Percentiles rank a stretch among this genome's conserved stretches.
Evolutionary conservation across 2,329 filamentous ascomycete species (phyloP).

Genomic region (Fusarium musae): DNA sequence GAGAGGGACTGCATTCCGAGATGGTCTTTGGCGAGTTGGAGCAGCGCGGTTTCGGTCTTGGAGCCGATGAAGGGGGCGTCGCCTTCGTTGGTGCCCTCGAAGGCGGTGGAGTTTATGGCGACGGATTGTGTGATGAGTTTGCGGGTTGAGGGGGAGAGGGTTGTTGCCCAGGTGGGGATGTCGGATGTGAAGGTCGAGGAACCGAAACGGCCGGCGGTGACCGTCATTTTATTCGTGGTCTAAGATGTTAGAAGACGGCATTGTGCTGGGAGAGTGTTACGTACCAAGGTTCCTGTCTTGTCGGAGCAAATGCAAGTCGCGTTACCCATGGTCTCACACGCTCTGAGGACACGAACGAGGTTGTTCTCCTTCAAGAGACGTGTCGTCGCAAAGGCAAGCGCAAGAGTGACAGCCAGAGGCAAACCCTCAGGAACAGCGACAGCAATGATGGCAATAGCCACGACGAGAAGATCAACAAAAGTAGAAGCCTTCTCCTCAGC

Average conservation of each 20-base stretch:
- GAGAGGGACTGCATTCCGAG: constrained; percentile 74
- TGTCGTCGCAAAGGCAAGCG: constrained; percentile 80
- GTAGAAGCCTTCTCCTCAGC: constrained; percentile 81
- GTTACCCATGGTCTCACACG: constrained; percentile 85
- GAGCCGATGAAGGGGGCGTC: constrained; percentile 75
- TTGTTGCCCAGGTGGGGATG: constrained; percentile 27
- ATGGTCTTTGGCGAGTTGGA: constrained; percentile 73
- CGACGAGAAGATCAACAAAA: constrained; percentile 80
- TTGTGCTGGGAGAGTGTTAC: fast-evolving
- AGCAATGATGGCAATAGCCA: constrained; percentile 82
- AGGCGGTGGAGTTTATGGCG: constrained; percentile 76
- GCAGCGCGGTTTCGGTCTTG: constrained; percentile 80
- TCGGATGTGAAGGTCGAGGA: constrained; percentile 53
- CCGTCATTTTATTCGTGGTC: constrained; percentile 73
- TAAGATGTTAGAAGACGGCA: neutral
- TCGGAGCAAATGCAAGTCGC: constrained; percentile 77
- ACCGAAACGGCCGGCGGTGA: constrained; percentile 70
- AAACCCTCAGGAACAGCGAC: constrained; percentile 83
- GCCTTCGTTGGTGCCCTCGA: constrained; percentile 77
- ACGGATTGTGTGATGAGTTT: constrained; percentile 55
- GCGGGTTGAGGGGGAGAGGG: constrained; percentile 34
- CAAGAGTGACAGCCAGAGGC: constrained; percentile 80
- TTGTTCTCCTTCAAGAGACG: constrained; percentile 83
- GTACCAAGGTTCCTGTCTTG: constrained; percentile 71
- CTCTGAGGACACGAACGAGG: constrained; percentile 78